Evolutionary conservation across 306 rosid genomes (phyloP).

Genomic region (Begonia fuchsioides): DNA sequence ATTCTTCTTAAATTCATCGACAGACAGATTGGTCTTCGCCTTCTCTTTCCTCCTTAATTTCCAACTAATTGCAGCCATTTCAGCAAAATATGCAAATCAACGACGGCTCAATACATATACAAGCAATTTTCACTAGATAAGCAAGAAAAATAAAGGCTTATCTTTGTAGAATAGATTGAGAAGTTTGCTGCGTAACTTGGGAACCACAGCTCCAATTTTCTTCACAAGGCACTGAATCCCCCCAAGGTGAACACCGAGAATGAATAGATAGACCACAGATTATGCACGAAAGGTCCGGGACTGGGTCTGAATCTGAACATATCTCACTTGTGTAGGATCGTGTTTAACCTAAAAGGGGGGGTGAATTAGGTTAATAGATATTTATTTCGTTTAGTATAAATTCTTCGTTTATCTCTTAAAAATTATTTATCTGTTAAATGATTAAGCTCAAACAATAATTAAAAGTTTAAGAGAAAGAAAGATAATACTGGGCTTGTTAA

Average conservation of each 20-base stretch:
- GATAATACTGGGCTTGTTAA: too few species aligned
- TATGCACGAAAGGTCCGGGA: constrained; percentile 61
- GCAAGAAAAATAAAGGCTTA: constrained; percentile 55
- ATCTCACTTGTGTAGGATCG: too few species aligned
- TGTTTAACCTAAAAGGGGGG: too few species aligned
- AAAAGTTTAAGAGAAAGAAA: too few species aligned
- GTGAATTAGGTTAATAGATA: too few species aligned
- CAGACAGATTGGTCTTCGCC: too few species aligned
- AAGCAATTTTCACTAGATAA: constrained; percentile 44
- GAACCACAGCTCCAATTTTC: constrained; percentile 56
- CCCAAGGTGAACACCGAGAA: constrained; percentile 56
- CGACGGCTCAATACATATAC: constrained; percentile 1
- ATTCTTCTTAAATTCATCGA: too few species aligned
- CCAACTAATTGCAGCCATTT: neutral
- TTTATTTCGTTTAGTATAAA: too few species aligned
- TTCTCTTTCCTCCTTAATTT: neutral
- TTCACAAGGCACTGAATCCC: constrained; percentile 19
- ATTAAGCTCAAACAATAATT: too few species aligned
- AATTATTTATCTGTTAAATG: too few species aligned
- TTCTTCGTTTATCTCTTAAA: too few species aligned
- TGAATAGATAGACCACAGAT: constrained; percentile 58
- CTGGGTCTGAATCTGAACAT: constrained; percentile 46
- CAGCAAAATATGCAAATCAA: too few species aligned
- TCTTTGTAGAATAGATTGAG: constrained; percentile 16
- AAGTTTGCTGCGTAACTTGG: constrained; percentile 8